Conservation (phyloP, 345 rosid genomes). For the Bruguiera sexangula region DNA sequence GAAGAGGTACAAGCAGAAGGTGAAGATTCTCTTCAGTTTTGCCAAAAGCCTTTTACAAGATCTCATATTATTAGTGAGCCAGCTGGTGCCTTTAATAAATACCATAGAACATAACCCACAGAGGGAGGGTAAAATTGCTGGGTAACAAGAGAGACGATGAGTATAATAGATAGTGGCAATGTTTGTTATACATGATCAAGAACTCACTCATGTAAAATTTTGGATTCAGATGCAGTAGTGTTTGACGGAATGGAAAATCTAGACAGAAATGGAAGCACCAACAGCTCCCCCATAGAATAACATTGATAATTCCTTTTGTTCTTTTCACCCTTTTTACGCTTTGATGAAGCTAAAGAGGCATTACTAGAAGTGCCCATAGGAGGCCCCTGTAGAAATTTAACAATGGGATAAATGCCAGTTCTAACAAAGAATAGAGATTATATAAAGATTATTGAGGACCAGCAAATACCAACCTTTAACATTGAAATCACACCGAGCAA, state of each 20-base stretch:
- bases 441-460: slow-evolving; percentile 9
- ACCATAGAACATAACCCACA: neutral
- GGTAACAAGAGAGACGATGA: too few relatives aligned
- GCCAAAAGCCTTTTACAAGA: too few relatives aligned
- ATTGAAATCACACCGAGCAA: slow-evolving; percentile 75
- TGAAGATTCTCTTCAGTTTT: too few relatives aligned
- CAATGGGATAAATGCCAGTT: slow-evolving; percentile 13
- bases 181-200: slow-evolving; percentile 14
- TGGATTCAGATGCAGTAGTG: slow-evolving; percentile 44
- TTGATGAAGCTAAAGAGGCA: slow-evolving; percentile 47
- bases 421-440: slow-evolving; percentile 10
- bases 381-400: slow-evolving; percentile 56
- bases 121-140: neutral
- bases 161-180: too few relatives aligned
- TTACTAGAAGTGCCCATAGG: slow-evolving; percentile 43
- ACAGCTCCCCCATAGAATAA: slow-evolving; percentile 63
- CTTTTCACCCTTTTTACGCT: slow-evolving; percentile 81
- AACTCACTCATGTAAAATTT: slow-evolving; percentile 53
- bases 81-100: neutral
- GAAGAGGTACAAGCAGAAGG: too few relatives aligned
- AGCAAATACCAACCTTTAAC: slow-evolving; percentile 54
- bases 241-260: slow-evolving; percentile 59
- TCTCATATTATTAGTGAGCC: neutral
- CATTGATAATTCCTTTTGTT: slow-evolving; percentile 46
- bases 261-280: slow-evolving; percentile 87